phyloP scores from a whole-genome alignment of 129 eudicot species.

The Silybum marianum region DNA sequence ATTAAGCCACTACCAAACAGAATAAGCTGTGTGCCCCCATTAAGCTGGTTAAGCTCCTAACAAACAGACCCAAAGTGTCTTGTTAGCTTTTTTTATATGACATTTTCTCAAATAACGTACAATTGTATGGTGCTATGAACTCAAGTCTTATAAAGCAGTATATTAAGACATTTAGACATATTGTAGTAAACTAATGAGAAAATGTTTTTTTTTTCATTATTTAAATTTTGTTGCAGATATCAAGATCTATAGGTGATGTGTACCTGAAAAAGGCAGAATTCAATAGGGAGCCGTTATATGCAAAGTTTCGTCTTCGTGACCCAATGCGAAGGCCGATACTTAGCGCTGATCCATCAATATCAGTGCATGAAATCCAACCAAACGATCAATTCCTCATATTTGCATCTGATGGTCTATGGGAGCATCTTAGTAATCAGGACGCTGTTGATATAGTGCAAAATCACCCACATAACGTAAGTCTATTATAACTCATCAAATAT shows the following conservation, averaged over 20 bases:
- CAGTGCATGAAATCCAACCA: slow-evolving; percentile 73
- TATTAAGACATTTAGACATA: too few species aligned
- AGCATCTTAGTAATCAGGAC: slow-evolving; percentile 91
- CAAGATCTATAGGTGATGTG: slow-evolving; percentile 91
- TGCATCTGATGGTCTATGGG: slow-evolving; percentile 99
- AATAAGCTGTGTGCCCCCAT: neutral
- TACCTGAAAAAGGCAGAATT: slow-evolving; percentile 83
- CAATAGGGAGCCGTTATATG: slow-evolving; percentile 86
- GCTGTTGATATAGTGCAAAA: slow-evolving; percentile 87
- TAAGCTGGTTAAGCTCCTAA: neutral
- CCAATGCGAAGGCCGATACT: slow-evolving; percentile 78
- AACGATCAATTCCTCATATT: slow-evolving; percentile 83
- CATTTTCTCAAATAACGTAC: too few species aligned
- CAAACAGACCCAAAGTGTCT: neutral
- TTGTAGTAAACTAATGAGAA: too few species aligned
- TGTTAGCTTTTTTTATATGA: too few species aligned
- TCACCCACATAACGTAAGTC: slow-evolving; percentile 69
- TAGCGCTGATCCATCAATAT: slow-evolving; percentile 79
- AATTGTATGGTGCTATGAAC: too few species aligned
- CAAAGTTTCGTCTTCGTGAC: slow-evolving; percentile 86
- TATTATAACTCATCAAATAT: neutral
- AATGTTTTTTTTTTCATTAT: too few species aligned
- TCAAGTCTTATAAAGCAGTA: too few species aligned
- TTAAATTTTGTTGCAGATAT: slow-evolving; percentile 71
- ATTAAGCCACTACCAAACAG: too few species aligned